Evolutionary conservation across 164 flowering plant species (phyloP).

Genomic region (Santalum album): DNA sequence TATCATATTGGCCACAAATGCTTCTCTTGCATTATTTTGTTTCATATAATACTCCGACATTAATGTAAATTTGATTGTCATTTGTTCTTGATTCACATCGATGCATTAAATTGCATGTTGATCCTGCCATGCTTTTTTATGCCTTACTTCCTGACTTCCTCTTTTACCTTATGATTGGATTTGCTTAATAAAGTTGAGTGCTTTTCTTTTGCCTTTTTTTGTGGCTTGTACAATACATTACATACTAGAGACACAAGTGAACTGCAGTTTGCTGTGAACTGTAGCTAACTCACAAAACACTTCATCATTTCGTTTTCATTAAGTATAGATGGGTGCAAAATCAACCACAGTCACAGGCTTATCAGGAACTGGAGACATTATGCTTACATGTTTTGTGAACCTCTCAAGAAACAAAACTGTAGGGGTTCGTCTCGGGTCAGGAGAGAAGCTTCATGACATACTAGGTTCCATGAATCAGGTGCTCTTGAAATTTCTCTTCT

Average conservation of each 20-base stretch:
- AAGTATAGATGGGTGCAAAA: conserved; percentile 89
- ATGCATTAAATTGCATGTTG: background rate
- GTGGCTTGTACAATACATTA: no score
- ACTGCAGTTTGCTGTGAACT: background rate
- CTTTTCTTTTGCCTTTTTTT: no score
- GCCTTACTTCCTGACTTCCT: background rate
- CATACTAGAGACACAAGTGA: no score
- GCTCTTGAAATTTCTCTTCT: no score
- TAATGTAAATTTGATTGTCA: background rate
- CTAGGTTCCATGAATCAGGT: conserved; percentile 92
- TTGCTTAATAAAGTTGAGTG: background rate
- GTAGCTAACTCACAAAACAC: conserved; percentile 4
- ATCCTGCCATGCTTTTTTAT: background rate
- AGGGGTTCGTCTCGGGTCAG: conserved; percentile 93
- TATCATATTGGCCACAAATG: no score
- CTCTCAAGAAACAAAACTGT: conserved; percentile 93
- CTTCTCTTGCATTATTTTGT: no score
- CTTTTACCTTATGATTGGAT: no score
- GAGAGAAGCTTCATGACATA: conserved; percentile 83
- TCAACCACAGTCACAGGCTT: conserved; percentile 83
- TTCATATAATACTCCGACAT: background rate
- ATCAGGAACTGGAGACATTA: conserved; percentile 94
- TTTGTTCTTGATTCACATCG: no score
- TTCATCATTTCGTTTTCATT: conserved; percentile 1
- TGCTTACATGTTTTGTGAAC: conserved; percentile 93